Evolutionary conservation across 441 rosid genomes (phyloP), one percentile per base, ranked within the genome.

Genomic region (Adansonia gregorii): DNA sequence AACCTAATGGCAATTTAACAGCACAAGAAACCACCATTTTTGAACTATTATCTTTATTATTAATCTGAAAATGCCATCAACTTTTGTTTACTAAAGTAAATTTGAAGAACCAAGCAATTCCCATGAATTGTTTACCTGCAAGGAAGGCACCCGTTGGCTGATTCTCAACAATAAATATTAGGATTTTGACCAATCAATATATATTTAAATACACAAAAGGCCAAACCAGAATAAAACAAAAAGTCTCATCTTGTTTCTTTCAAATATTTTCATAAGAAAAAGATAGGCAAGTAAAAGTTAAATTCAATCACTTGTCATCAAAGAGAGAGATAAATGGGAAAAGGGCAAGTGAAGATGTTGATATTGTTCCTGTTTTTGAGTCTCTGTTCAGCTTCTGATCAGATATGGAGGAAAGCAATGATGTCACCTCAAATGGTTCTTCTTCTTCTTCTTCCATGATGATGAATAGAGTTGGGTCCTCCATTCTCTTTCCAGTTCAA

Each of bases 71-170:
- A 24, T 24, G 1, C 19, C 1, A 20, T 54, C 43, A 75, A 24
- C 3, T 24, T 24, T 24, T 24, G 27, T 24, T 24, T 24, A 24
- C 27, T 24, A 24, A 24, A 11, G 52, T 58, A 4, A 48, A 68
- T 20, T 12, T 15, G 55, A 63, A 27, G 54, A 67, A 20, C 58
- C 69, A 82, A 76, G 84, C 75, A 39, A 82, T 73, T 27, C 83
- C 74, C 72, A 48, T 67, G 74, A 83, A 76, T 74, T 55, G 82
- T 69, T 81, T 0, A 63, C 58, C 45, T 45, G 3, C 75, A 83
- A 85, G 86, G 58, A 80, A 78, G 45, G 17, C 6, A 55, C 17
- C 67, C 58, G 22, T 22, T 7, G 3, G 15, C 6, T 12, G 39
- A 22, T 68, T 68, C 58, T 68, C 19, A 8, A 22, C 73, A 48